These are phyloP conservation scores for Euryodendron excelsum DNA, from an alignment of 148 eudicot genomes.

Conservation along the genomic window DNA sequence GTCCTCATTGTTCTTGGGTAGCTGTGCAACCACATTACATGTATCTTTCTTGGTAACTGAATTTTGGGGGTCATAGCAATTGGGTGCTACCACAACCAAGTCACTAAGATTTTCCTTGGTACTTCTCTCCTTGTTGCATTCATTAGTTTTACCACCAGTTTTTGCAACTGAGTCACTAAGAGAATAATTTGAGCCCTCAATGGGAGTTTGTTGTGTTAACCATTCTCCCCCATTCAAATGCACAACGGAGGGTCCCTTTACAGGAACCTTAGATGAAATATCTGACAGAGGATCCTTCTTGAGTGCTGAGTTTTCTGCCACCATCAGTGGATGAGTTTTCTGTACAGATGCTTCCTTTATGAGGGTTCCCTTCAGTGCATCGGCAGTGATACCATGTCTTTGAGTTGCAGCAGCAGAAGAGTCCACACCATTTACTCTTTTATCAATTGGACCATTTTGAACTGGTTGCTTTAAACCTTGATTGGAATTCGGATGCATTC, in stretches of 20 bases:
- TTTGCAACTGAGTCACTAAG: constrained; percentile 1
- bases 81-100: constrained; percentile 19
- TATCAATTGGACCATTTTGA: constrained; percentile 26
- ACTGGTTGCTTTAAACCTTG: constrained; percentile 18
- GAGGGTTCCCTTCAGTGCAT: constrained; percentile 20
- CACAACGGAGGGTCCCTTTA: background rate
- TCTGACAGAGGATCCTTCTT: constrained; percentile 15
- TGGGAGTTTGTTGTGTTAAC: background rate
- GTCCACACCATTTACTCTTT: constrained; percentile 5
- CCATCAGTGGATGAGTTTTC: constrained; percentile 11
- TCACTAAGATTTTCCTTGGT: constrained; percentile 9
- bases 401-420: constrained; percentile 21
- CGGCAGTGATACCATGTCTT: constrained; percentile 15
- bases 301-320: constrained; percentile 13
- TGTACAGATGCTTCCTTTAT: constrained; percentile 22
- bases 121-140: constrained; percentile 15
- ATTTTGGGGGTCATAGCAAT: constrained; percentile 9
- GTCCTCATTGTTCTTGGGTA: constrained; percentile 2
- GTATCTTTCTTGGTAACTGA: constrained; percentile 14
- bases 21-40: constrained; percentile 14
- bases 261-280: background rate
- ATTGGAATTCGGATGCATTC: constrained; percentile 24
- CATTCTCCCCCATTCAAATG: constrained; percentile 6
- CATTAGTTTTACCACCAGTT: background rate
- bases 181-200: background rate